Evolutionary conservation across 73 alveolate species (phyloP).

Genomic region (Paramecium primaurelia): DNA sequence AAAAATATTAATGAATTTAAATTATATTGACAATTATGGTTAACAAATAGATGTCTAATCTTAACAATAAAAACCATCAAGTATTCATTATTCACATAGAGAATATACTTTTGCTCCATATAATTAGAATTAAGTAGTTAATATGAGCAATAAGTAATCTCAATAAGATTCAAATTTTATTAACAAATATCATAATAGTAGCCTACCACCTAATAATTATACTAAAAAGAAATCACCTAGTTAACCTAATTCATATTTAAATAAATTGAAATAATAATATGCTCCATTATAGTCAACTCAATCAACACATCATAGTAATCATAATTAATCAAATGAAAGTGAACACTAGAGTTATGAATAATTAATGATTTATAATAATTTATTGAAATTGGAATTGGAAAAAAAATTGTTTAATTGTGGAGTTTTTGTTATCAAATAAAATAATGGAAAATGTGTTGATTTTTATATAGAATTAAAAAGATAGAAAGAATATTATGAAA

Average conservation of each 20-base stretch:
- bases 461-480: neutral
- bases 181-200: neutral
- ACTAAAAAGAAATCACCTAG: neutral
- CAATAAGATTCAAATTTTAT: neutral
- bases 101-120: slow-evolving; percentile 7
- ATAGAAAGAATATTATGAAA: neutral
- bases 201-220: neutral
- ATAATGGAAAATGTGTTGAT: neutral
- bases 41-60: neutral
- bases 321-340: neutral
- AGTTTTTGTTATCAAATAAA: neutral
- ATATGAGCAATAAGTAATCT: neutral
- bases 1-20: neutral
- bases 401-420: neutral
- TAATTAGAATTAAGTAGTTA: neutral
- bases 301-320: neutral
- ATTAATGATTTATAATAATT: neutral
- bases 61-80: neutral
- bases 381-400: neutral
- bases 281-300: neutral
- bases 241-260: neutral
- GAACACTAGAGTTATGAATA: neutral
- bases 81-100: neutral
- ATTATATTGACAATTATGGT: neutral
- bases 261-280: neutral